Evolutionary conservation across 75 land plant genomes (phyloP), one percentile per base, ranked within the genome.

Genomic region (Picea sitchensis): DNA sequence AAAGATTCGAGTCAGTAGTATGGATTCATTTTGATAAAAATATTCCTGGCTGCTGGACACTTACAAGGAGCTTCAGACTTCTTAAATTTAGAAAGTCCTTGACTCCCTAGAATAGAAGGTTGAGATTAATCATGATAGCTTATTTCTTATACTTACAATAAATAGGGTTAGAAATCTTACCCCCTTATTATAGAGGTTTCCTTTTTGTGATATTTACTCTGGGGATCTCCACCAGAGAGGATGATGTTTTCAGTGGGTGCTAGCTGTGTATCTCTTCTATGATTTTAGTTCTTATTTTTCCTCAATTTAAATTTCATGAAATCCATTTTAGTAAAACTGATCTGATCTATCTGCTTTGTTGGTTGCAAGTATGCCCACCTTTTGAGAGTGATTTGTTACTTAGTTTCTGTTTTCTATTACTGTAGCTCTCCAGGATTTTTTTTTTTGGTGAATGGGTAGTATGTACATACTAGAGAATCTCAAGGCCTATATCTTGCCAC

Each of bases 341-440:
- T 65, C 1, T 65, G 38, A 38, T 30, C 11, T 26, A 65, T 65
- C 17, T 65, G 1, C 38, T 65, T 5, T 51, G 36, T 32, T 67
- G 44, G 34, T 34, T 31, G 32, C 36, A 34, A 36, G n/a, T 4
- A 13, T 34, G 20, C 20, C 2, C 44, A 5, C 2, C 56, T 20
- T 15, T 67, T 67, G 71, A 67, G 41, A 17, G 36, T 67, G 71
- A 32, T 67, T 67, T 67, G 71, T 65, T 65, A 7, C 7, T 34
- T 36, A 34, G 18, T 67, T 67, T 18, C 38, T 20, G 18, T 67
- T 67, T 26, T 30, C 14, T 32, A 14, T 14, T 30, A 30, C 36
- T 26, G 32, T 65, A 14, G 32, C 68, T 65, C 15, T 65, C 36
- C 3, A 21, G 14, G 36, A 4, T 65, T 31, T 67, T 15, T 17